Evolutionary conservation across 495 filamentous ascomycete species (phyloP).

Genomic region (Physcia stellaris): DNA sequence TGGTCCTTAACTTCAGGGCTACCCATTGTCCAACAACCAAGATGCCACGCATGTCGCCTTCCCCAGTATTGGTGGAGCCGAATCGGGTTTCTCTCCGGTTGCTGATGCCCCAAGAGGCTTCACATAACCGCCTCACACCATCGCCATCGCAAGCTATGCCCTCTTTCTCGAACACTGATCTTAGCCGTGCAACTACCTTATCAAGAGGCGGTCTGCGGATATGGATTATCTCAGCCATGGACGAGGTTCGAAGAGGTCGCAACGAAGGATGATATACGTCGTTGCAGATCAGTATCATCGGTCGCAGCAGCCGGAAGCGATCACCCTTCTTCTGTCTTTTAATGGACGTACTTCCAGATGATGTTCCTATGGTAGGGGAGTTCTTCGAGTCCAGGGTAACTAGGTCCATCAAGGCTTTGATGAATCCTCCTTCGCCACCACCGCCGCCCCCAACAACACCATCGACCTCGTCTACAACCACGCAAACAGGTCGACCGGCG

Average conservation of each 20-base stretch:
- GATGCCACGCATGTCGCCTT: conserved; percentile 83
- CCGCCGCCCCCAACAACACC: conserved; percentile 72
- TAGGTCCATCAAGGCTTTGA: conserved; percentile 87
- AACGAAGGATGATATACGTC: conserved; percentile 92
- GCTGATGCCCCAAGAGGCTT: conserved; percentile 81
- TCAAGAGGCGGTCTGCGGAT: conserved; percentile 79
- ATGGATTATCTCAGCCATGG: conserved; percentile 79
- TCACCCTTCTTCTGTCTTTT: conserved; percentile 60
- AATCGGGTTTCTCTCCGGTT: conserved; percentile 44
- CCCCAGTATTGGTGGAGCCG: conserved; percentile 42
- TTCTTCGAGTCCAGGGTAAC: conserved; percentile 79
- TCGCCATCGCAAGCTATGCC: conserved; percentile 75
- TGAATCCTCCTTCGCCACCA: conserved; percentile 69
- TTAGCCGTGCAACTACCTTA: conserved; percentile 70
- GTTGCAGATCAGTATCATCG: conserved; percentile 89
- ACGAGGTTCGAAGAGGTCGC: conserved; percentile 65
- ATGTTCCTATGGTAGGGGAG: conserved; percentile 25
- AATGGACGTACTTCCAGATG: conserved; percentile 22
- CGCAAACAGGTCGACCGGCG: conserved; percentile 75
- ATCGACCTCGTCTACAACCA: conserved; percentile 93
- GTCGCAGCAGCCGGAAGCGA: conserved; percentile 70
- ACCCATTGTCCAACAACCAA: conserved; percentile 96
- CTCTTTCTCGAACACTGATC: conserved; percentile 72
- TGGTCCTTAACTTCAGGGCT: conserved; percentile 60
- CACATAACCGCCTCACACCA: conserved; percentile 77